These are phyloP conservation scores for Seiridium cupressi DNA, from an alignment of 2,329 filamentous ascomycete genomes.

Conservation along the genomic window DNA sequence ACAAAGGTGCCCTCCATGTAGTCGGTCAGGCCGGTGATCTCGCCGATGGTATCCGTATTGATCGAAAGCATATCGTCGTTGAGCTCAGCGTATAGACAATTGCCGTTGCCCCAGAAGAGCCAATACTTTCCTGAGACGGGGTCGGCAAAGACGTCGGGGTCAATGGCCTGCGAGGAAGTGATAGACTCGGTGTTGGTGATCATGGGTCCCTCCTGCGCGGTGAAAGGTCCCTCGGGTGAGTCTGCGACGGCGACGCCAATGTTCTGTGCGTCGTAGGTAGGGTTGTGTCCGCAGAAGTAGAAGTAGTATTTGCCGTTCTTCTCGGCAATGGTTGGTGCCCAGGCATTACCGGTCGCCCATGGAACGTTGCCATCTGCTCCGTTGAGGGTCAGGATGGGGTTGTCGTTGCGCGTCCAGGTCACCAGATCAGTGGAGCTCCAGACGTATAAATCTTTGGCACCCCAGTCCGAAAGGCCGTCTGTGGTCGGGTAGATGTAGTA, in stretches of 20 bases:
- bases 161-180: constrained; percentile 47
- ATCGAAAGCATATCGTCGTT: constrained; percentile 44
- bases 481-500: constrained; percentile 49
- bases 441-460: constrained; percentile 43
- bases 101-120: constrained; percentile 59
- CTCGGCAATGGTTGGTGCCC: constrained; percentile 62
- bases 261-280: constrained; percentile 54
- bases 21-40: constrained; percentile 34
- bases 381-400: constrained; percentile 43
- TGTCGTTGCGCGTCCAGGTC: constrained; percentile 36
- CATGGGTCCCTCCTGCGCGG: constrained; percentile 51
- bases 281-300: constrained; percentile 55
- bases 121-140: constrained; percentile 56
- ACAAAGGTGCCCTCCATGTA: constrained; percentile 45
- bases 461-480: constrained; percentile 43
- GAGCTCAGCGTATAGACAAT: constrained; percentile 38
- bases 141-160: constrained; percentile 61
- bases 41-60: constrained; percentile 30
- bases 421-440: constrained; percentile 44
- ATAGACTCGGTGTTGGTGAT: constrained; percentile 48
- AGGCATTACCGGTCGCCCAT: constrained; percentile 65
- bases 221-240: constrained; percentile 59
- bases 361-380: constrained; percentile 51
- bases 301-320: constrained; percentile 64
- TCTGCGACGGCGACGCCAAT: constrained; percentile 60